Evolutionary conservation across 2,329 filamentous ascomycete genomes (phyloP).

Genomic region (Colletotrichum caudatum): DNA sequence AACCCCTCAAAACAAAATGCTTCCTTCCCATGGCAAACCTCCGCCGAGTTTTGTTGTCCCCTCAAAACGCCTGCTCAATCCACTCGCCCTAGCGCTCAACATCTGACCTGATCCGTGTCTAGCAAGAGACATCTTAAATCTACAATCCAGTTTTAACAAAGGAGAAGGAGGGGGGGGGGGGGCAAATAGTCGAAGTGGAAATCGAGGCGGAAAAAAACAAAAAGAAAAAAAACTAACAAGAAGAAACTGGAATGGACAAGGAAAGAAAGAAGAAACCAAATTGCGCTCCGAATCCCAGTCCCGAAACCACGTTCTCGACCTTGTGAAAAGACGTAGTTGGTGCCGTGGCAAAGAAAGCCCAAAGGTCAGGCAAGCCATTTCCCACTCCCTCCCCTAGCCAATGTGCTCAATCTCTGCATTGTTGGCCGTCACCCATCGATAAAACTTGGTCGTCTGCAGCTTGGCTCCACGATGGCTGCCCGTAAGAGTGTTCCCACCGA

Average conservation of each 20-base stretch:
- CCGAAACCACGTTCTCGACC: background rate
- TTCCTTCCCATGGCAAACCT: background rate
- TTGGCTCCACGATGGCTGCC: slow-evolving; percentile 25
- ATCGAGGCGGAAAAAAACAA: background rate
- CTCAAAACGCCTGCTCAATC: background rate
- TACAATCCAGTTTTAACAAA: background rate
- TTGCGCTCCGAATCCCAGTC: too few relatives aligned
- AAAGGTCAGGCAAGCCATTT: background rate
- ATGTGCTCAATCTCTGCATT: slow-evolving; percentile 34
- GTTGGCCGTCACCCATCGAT: slow-evolving; percentile 30
- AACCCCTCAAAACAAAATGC: background rate
- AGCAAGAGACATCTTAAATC: background rate
- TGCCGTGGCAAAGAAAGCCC: background rate
- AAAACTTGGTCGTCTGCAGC: slow-evolving; percentile 37
- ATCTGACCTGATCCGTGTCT: background rate
- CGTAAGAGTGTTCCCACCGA: slow-evolving; percentile 20
- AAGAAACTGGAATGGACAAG: background rate
- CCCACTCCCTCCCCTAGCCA: background rate
- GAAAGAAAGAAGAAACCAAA: background rate
- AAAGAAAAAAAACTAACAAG: background rate
- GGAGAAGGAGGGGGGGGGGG: background rate
- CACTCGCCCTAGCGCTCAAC: background rate
- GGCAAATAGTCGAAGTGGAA: too few relatives aligned
- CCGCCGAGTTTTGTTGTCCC: background rate
- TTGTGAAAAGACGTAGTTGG: background rate